Evolutionary conservation across 768 basidiomycete species (phyloP).

Genomic region (Pisolithus marmoratus): DNA sequence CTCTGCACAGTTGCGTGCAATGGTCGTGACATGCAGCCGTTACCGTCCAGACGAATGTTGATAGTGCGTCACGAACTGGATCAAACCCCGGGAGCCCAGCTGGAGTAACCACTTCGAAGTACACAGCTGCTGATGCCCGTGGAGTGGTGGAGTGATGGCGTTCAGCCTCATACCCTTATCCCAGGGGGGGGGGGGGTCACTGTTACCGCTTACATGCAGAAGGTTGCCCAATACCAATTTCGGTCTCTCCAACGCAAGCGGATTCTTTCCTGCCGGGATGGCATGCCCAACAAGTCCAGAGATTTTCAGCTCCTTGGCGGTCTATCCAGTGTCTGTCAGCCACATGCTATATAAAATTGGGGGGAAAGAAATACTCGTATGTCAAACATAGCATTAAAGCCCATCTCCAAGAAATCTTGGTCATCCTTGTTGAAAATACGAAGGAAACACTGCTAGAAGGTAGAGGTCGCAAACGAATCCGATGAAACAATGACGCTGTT

Average conservation of each 20-base stretch:
- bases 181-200: no score
- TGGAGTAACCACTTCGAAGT: slow-evolving; percentile 99
- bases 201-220: no score
- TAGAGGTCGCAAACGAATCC: slow-evolving; percentile 94
- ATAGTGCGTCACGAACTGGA: slow-evolving; percentile 98
- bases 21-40: slow-evolving; percentile 94
- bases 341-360: no score
- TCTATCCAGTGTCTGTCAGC: no score
- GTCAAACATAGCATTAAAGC: slow-evolving; percentile 98
- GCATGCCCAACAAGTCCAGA: no score
- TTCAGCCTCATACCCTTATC: no score
- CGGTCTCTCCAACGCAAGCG: slow-evolving; percentile 79
- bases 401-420: slow-evolving; percentile 90
- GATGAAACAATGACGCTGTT: slow-evolving; percentile 95
- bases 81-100: slow-evolving; percentile 86
- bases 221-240: slow-evolving; percentile 97
- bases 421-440: slow-evolving; percentile 90
- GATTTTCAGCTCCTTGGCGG: no score
- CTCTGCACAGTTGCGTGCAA: slow-evolving; percentile 96
- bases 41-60: slow-evolving; percentile 96
- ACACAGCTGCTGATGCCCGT: slow-evolving; percentile 82
- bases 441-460: slow-evolving; percentile 98
- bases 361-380: slow-evolving; percentile 58
- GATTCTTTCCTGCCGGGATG: no score
- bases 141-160: slow-evolving; percentile 80